Evolutionary conservation across 2,329 filamentous ascomycete species (phyloP), one percentile per base, ranked within the genome.

Genomic region (Penicillium sp.): DNA sequence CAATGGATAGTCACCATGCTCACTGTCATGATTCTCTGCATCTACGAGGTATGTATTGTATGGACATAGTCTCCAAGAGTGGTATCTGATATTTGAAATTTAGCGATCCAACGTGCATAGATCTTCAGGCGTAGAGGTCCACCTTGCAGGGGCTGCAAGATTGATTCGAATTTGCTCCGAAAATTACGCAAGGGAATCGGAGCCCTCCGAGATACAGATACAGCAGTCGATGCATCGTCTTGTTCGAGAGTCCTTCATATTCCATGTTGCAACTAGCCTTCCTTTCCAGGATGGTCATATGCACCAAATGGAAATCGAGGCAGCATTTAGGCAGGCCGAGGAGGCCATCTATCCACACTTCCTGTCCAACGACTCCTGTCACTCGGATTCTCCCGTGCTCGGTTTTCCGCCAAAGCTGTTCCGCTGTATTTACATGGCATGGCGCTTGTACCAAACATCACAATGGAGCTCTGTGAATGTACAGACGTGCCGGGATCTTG

Each of bases 181-280:
- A n/a, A 2, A 22, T 13, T 27, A 39, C 3, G 9, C n/a, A 21
- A 31, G 1, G 1, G 10, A 26, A 27, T 26, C 9, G 13, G n/a
- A 31, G 14, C 11, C 13, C 8, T 51, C 54, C 2, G 53, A 27
- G 5, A 29, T 48, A 22, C 60, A 27, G 5, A 29, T 48, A 22
- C 60, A 61, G n/a, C 22, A 21, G 7, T 31, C 47, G 9, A 63
- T 61, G 43, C 41, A 58, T 26, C 59, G 63, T 22, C 52, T 68
- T 0, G 64, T 56, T 37, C 56, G 64, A 4, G 67, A 69, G 33
- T 59, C 66, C 0, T 70, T 69, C 43, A 65, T 69, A 45, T 70
- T 70, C 39, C 67, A 70, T 43, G 62, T 61, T 5, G 58, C 66
- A 10, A 70, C 66, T 5, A 63, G 65, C 26, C 58, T 70, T 13